phyloP scores from a whole-genome alignment of 305 asterid species.

The Solanum aculeatissimum region DNA sequence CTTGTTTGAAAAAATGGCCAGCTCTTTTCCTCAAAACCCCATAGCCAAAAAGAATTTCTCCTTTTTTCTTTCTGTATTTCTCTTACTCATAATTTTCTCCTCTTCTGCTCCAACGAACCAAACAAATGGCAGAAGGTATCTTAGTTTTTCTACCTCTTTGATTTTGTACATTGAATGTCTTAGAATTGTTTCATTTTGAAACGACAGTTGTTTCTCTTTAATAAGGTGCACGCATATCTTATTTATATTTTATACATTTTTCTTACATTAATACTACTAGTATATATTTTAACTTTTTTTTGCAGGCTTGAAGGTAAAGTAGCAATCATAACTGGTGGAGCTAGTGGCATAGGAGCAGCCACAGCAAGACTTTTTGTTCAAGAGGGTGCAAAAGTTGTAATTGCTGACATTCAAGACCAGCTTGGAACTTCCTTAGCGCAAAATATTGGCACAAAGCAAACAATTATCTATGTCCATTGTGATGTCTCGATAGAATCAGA shows the following conservation, averaged over 20 bases:
- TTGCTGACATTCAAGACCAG: constrained; percentile 4
- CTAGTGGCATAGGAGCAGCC: background rate
- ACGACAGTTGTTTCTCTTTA: too few relatives aligned
- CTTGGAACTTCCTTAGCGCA: background rate
- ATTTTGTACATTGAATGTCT: background rate
- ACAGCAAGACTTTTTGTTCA: constrained; percentile 1
- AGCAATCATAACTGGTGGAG: background rate
- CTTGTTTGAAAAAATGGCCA: background rate
- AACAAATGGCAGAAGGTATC: background rate
- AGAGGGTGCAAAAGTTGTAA: constrained; percentile 7
- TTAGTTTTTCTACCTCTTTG: background rate
- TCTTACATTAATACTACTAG: background rate
- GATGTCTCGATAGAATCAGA: background rate
- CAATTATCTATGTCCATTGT: background rate
- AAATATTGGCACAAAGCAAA: background rate
- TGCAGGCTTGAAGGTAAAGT: background rate
- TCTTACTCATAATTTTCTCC: background rate
- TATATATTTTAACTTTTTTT: background rate
- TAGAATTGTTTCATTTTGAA: background rate
- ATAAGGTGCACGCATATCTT: fast-evolving
- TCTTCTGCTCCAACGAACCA: background rate
- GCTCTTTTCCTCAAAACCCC: background rate
- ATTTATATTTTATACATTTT: background rate
- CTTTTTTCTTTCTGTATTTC: background rate
- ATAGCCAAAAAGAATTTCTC: background rate